Base-by-base conservation (phyloP, 2,329 filamentous ascomycete genomes). In the Aspergillus neotritici region DNA sequence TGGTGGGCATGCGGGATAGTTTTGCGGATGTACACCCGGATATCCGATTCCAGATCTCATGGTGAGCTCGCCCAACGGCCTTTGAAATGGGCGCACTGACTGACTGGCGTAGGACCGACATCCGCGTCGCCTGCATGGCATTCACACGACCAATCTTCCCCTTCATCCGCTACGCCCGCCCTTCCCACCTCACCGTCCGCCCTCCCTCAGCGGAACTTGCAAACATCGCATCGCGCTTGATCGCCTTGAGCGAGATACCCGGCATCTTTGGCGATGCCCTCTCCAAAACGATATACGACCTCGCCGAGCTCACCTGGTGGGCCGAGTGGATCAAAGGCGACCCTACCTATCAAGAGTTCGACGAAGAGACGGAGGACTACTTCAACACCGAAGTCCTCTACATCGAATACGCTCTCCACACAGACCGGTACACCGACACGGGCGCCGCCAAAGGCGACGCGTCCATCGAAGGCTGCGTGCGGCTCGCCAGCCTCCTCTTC, bases 381-480 rank as follows among this genome's bases (percentile, higher is more conserved):
- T 68, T 65, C 49, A 68, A 68, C 43, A 65, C 60, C 9, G 65
- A 68, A 47, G 64, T 67, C 3, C 53, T 67, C 5, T 63, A 61
- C 44, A 57, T 65, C 28, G 65, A 68, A 48, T 66, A 68, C 43
- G 51, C 57, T 7, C 62, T 68, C 7, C 59, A 66, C 40, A 50
- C 45, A 30, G 64, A 67, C 46, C 63, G 65, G n/a, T 68, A 61
- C 41, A 63, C 60, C 5, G 37, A 48, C n/a, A 53, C 52, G n/a
- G 62, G 59, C 17, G 54, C 61, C 34, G 47, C 50, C 21, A 65
- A 65, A 46, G 56, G 59, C 28, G 64, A 68, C 46, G 57, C 61
- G 35, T 58, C 62, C 5, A 63, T 66, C 37, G 64, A 67, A 44
- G 65, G 64, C 34, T 64, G 62, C 43, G 56, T 58, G 14, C 65